Percentiles rank a stretch among this genome's conserved stretches.
Evolutionary conservation across 345 rosid genomes (phyloP).

Genomic region (Fremontodendron californicum): DNA sequence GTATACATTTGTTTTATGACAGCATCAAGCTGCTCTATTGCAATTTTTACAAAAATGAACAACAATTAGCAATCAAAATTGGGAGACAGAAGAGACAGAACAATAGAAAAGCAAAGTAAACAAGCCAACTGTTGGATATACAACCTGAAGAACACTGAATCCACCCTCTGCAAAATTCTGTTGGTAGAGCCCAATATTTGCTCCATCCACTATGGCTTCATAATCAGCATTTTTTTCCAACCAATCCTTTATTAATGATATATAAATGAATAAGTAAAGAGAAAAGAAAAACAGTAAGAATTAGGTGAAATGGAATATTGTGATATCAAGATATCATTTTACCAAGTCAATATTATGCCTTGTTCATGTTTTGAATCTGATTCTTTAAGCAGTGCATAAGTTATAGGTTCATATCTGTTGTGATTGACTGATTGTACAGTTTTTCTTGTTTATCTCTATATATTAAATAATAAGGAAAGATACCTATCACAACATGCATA

Average conservation of each 20-base stretch:
- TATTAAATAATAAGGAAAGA: not conserved
- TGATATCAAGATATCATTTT: not conserved
- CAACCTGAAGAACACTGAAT: slow-evolving; percentile 5
- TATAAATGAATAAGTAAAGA: not conserved
- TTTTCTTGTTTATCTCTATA: not conserved
- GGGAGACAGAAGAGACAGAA: not conserved
- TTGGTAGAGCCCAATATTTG: slow-evolving; percentile 84
- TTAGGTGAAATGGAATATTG: not conserved
- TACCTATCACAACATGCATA: not conserved
- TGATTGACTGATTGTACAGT: not conserved
- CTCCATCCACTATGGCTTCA: slow-evolving; percentile 86
- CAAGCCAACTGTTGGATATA: not conserved
- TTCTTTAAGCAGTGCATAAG: not conserved
- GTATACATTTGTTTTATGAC: slow-evolving; percentile 58
- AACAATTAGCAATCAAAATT: slow-evolving; percentile 11
- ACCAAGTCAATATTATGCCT: not conserved
- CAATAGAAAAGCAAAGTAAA: not conserved
- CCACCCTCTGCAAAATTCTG: slow-evolving; percentile 68
- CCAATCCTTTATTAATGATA: slow-evolving; percentile 49
- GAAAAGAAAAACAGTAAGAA: not conserved
- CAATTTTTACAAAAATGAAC: slow-evolving; percentile 21
- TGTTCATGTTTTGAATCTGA: not conserved
- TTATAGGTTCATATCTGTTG: not conserved
- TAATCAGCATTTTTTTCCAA: slow-evolving; percentile 53
- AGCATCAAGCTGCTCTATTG: slow-evolving; percentile 79